These are phyloP conservation scores for Cystobasidium ongulense DNA, from an alignment of 768 basidiomycete genomes.

Conservation along the genomic window DNA sequence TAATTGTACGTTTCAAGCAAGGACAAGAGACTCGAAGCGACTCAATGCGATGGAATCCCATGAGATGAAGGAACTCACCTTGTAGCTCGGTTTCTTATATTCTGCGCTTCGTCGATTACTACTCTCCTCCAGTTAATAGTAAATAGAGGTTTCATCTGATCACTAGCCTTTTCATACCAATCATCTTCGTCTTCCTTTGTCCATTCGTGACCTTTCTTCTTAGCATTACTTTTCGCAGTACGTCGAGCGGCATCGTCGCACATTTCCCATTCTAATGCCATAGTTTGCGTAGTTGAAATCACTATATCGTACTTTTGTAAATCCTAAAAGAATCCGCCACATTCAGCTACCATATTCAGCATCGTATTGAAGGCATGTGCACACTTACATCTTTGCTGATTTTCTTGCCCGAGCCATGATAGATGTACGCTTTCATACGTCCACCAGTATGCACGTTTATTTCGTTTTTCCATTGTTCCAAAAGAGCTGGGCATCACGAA, in stretches of 20 bases:
- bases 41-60: too few species aligned
- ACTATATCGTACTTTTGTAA: conserved; percentile 58
- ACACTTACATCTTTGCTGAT: conserved; percentile 50
- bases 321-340: too few species aligned
- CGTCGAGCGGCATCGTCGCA: conserved; percentile 32
- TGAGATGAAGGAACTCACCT: too few species aligned
- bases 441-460: conserved; percentile 52
- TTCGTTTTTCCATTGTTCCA: conserved; percentile 53
- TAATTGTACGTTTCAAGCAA: too few species aligned
- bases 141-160: conserved; percentile 44
- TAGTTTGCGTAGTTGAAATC: conserved; percentile 59
- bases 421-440: conserved; percentile 53
- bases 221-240: conserved; percentile 40
- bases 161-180: conserved; percentile 34
- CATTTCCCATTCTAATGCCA: conserved; percentile 50
- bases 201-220: conserved; percentile 39
- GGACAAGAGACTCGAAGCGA: too few species aligned
- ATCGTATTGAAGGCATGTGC: too few species aligned
- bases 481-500: conserved; percentile 49
- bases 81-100: conserved; percentile 44
- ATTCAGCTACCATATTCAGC: too few species aligned
- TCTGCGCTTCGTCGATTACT: conserved; percentile 45
- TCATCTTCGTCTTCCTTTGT: conserved; percentile 37
- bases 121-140: conserved; percentile 45
- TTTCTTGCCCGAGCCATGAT: conserved; percentile 56